These are phyloP conservation scores for Parsonsia alboflavescens DNA, from an alignment of 257 asterid species.

Conservation along the genomic window DNA sequence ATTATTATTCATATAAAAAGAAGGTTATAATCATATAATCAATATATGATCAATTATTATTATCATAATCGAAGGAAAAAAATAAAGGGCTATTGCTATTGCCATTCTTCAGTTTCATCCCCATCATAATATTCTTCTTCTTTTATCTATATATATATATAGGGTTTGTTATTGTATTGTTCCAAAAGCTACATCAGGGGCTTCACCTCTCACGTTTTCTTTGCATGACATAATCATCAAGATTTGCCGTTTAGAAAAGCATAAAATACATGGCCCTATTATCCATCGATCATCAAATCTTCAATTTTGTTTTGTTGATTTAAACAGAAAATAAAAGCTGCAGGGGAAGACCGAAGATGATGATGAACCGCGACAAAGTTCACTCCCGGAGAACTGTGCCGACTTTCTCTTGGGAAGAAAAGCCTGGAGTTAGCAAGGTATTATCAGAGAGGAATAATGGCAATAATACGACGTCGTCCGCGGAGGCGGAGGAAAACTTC, in stretches of 20 bases:
- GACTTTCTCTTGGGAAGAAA: slow-evolving; percentile 70
- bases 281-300: slow-evolving; percentile 6
- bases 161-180: slow-evolving; percentile 16
- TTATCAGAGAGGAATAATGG: not conserved
- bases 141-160: not conserved
- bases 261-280: slow-evolving; percentile 18
- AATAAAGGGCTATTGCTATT: not conserved
- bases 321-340: not conserved
- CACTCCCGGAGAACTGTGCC: slow-evolving; percentile 55
- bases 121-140: too few species aligned
- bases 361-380: slow-evolving; percentile 38
- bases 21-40: too few species aligned
- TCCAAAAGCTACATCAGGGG: slow-evolving; percentile 16
- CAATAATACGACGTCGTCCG: not conserved
- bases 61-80: not conserved
- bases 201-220: slow-evolving; percentile 43
- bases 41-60: not conserved
- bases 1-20: too few species aligned
- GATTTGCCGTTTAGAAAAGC: slow-evolving; percentile 39
- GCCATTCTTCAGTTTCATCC: slow-evolving; percentile 15
- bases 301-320: not conserved
- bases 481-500: not conserved
- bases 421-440: slow-evolving; percentile 52
- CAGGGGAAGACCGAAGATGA: not conserved
- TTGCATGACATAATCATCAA: slow-evolving; percentile 30